phyloP scores from a whole-genome alignment of 768 basidiomycete genomes.

The Glaciozyma martinii region DNA sequence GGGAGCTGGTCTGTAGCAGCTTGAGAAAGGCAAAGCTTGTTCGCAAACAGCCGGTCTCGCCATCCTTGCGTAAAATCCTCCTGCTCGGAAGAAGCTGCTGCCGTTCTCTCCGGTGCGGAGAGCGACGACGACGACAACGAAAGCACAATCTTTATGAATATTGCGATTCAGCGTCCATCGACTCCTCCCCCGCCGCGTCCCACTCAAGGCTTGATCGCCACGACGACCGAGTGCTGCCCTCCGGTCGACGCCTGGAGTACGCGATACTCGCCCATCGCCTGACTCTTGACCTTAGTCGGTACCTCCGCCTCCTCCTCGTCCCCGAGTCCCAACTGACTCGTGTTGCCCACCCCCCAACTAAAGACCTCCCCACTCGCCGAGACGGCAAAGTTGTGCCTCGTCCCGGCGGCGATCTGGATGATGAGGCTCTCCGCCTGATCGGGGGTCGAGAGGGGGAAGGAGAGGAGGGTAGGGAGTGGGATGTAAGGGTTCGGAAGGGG shows the following conservation, averaged over 20 bases:
- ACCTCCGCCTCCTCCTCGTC: constrained; percentile 38
- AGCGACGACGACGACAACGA: no score
- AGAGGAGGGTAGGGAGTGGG: constrained; percentile 37
- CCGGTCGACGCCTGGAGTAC: constrained; percentile 38
- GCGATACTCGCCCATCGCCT: constrained; percentile 31
- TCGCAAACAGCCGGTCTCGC: no score
- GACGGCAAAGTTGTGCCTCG: constrained; percentile 43
- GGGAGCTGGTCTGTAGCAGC: no score
- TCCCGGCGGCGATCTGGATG: constrained; percentile 40
- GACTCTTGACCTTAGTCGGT: constrained; percentile 36
- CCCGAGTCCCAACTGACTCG: constrained; percentile 43
- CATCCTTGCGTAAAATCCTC: no score
- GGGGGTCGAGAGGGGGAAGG: constrained; percentile 42
- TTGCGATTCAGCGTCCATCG: no score
- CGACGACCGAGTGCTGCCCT: constrained; percentile 40
- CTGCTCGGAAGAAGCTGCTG: no score
- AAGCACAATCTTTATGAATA: no score
- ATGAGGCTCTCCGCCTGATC: constrained; percentile 39
- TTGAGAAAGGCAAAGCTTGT: no score
- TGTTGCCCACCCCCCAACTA: constrained; percentile 42
- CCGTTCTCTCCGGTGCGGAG: no score
- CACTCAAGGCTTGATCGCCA: constrained; percentile 5
- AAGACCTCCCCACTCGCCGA: constrained; percentile 42
- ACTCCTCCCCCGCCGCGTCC: no score
- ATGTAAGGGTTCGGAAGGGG: constrained; percentile 38